Percentiles rank a stretch among this genome's conserved stretches.
Conservation (phyloP, 116 monocot species). For the Zostera marina region DNA sequence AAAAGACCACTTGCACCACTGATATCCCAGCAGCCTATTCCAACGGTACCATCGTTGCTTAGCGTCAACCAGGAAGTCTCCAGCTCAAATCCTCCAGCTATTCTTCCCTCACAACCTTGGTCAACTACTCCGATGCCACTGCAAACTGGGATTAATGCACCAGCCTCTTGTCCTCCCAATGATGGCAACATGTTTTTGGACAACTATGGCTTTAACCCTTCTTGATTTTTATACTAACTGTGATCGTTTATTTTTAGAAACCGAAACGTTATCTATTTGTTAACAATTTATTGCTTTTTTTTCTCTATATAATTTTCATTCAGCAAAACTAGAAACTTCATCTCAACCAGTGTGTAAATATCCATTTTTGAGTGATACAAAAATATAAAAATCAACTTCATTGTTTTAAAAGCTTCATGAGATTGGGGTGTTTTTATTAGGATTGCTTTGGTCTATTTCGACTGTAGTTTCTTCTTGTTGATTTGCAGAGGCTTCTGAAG, state of each 20-base stretch:
- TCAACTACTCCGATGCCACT: slow-evolving; percentile 8
- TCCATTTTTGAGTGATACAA: too few species aligned
- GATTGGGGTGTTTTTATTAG: neutral
- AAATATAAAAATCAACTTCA: neutral
- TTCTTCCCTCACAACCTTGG: slow-evolving; percentile 12
- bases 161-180: neutral
- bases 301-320: too few species aligned
- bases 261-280: neutral
- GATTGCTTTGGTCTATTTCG: neutral
- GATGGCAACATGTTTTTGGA: slow-evolving; percentile 19
- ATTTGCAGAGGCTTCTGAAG: neutral
- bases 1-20: slow-evolving; percentile 21
- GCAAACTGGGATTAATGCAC: neutral
- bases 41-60: slow-evolving; percentile 5
- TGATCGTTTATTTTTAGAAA: neutral
- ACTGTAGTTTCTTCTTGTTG: neutral
- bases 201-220: slow-evolving; percentile 4
- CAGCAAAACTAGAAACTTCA: too few species aligned
- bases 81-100: slow-evolving; percentile 14
- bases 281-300: neutral
- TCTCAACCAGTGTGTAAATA: too few species aligned
- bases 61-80: slow-evolving; percentile 20
- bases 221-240: neutral
- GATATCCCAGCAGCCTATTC: slow-evolving; percentile 46
- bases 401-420: neutral